Evolutionary conservation across 495 filamentous ascomycete genomes (phyloP).

Genomic region (Penicillium turbatum): DNA sequence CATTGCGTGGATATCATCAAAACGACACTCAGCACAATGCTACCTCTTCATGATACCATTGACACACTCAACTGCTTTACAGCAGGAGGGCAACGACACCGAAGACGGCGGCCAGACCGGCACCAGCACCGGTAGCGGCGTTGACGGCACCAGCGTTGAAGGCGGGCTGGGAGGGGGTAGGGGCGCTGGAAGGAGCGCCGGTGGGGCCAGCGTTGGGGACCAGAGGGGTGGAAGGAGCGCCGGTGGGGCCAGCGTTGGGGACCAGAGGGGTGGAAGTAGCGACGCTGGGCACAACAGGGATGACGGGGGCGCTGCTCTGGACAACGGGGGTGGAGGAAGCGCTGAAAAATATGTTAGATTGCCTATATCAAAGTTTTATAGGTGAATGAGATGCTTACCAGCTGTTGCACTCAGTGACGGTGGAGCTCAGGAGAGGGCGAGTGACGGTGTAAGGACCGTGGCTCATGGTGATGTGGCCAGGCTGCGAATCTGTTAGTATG

Average conservation of each 20-base stretch:
- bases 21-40: slow-evolving; percentile 2
- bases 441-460: slow-evolving; percentile 57
- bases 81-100: slow-evolving; percentile 69
- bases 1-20: not conserved
- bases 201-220: slow-evolving; percentile 20
- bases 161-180: slow-evolving; percentile 47
- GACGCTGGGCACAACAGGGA: slow-evolving; percentile 47
- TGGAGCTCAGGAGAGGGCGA: slow-evolving; percentile 60
- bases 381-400: slow-evolving; percentile 44
- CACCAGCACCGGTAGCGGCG: slow-evolving; percentile 54
- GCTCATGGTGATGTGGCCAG: slow-evolving; percentile 77
- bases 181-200: slow-evolving; percentile 33
- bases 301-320: slow-evolving; percentile 17
- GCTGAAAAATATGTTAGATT: slow-evolving; percentile 15
- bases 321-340: slow-evolving; percentile 23
- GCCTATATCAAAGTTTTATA: not conserved
- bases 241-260: slow-evolving; percentile 16
- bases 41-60: slow-evolving; percentile 8
- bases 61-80: slow-evolving; percentile 47
- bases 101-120: slow-evolving; percentile 68
- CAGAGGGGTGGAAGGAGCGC: slow-evolving; percentile 23
- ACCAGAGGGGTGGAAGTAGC: slow-evolving; percentile 10
- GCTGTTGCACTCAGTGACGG: slow-evolving; percentile 60
- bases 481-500: slow-evolving; percentile 32
- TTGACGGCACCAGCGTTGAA: slow-evolving; percentile 49